A percentile compares a stretch with the other conserved stretches of the same genome.
phyloP scores from a whole-genome alignment of 139 green algal species.

The Chlamydomonas urium region DNA sequence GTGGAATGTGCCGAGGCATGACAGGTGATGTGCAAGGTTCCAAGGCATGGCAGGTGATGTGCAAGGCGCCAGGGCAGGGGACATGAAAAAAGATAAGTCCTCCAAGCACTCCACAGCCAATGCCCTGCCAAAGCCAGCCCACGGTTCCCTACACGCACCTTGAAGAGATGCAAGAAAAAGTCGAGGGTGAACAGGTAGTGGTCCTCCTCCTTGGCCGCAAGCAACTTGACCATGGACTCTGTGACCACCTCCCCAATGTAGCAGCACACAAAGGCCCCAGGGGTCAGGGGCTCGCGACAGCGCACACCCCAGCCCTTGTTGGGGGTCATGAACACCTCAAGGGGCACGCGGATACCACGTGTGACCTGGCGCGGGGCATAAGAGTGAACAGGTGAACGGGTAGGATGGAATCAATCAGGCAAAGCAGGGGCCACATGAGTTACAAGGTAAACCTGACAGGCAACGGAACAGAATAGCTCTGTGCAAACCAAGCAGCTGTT shows the following conservation, averaged over 20 bases:
- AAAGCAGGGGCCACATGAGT: no score
- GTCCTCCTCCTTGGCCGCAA: conserved; percentile 17
- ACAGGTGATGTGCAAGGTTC: no score
- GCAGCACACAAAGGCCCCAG: conserved; percentile 48
- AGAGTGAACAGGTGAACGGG: no score
- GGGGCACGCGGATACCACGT: conserved; percentile 42
- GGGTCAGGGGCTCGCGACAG: conserved; percentile 36
- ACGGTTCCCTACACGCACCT: background rate
- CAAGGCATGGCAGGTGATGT: no score
- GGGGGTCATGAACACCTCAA: conserved; percentile 68
- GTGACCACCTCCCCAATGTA: conserved; percentile 57
- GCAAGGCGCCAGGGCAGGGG: no score
- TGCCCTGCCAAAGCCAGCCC: background rate
- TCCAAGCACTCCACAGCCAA: background rate
- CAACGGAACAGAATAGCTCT: no score
- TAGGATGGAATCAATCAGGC: no score
- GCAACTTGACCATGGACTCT: conserved; percentile 34
- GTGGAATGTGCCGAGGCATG: no score
- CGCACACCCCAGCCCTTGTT: conserved; percentile 61
- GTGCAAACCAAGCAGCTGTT: no score
- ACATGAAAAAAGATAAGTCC: background rate
- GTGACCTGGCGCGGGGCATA: background rate
- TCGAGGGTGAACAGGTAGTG: conserved; percentile 54
- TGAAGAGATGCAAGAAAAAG: conserved; percentile 7
- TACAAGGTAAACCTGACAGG: no score